These are phyloP conservation scores for Populus pruinosa DNA, from an alignment of 345 rosid species.

Conservation along the genomic window DNA sequence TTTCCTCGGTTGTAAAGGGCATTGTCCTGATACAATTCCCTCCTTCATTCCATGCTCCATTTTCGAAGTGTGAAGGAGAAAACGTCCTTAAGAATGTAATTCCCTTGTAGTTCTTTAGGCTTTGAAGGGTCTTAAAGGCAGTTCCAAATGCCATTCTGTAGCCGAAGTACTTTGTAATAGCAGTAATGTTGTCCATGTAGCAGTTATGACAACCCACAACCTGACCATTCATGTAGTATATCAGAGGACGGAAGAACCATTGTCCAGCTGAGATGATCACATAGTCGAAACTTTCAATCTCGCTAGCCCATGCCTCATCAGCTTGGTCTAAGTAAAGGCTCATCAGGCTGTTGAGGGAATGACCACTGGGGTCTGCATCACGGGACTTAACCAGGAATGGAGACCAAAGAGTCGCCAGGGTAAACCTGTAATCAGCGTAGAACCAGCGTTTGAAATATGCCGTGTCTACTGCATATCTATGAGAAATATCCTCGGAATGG, in stretches of 20 bases:
- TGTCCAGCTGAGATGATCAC: slow-evolving; percentile 54
- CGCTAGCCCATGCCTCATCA: slow-evolving; percentile 41
- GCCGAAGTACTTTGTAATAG: slow-evolving; percentile 36
- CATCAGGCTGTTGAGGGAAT: slow-evolving; percentile 35
- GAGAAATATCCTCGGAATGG: slow-evolving; percentile 20
- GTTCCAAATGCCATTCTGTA: slow-evolving; percentile 62
- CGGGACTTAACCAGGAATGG: slow-evolving; percentile 49
- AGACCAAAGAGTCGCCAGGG: slow-evolving; percentile 47
- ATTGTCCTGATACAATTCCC: slow-evolving; percentile 58
- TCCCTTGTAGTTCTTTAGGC: slow-evolving; percentile 35
- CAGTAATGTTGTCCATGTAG: slow-evolving; percentile 26
- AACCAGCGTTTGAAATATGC: slow-evolving; percentile 30
- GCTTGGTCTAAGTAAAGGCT: slow-evolving; percentile 47
- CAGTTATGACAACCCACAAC: slow-evolving; percentile 46
- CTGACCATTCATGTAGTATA: slow-evolving; percentile 30
- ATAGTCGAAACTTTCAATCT: slow-evolving; percentile 40
- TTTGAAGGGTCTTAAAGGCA: slow-evolving; percentile 40
- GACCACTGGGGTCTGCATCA: slow-evolving; percentile 41
- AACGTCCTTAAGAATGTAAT: slow-evolving; percentile 45
- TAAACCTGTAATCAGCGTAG: slow-evolving; percentile 29
- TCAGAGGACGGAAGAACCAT: slow-evolving; percentile 54
- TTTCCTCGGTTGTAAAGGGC: slow-evolving; percentile 44
- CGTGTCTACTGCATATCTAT: slow-evolving; percentile 10
- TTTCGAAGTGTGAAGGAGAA: slow-evolving; percentile 62
- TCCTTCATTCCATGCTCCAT: slow-evolving; percentile 63